A percentile compares a stretch with the other conserved stretches of the same genome.
Conservation (phyloP, 2,329 filamentous ascomycete species). For the Penicillium aurantiogriseum region DNA sequence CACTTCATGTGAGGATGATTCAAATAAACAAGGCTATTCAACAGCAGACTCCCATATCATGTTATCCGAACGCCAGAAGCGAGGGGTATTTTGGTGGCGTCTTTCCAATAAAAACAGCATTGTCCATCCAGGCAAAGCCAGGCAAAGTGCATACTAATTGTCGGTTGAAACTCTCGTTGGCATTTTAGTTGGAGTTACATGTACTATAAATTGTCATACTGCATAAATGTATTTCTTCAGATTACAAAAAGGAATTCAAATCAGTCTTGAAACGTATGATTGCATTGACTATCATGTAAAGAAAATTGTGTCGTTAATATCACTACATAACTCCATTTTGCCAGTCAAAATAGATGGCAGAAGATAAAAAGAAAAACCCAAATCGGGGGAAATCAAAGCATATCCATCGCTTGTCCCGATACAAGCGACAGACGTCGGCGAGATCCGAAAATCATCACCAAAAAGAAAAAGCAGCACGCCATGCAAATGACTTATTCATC, state of each 20-base stretch:
- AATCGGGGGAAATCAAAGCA: constrained; percentile 16
- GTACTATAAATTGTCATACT: too few species aligned
- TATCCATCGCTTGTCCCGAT: constrained; percentile 23
- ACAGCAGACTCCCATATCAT: too few species aligned
- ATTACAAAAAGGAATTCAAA: not conserved
- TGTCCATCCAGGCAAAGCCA: too few species aligned
- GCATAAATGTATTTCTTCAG: too few species aligned
- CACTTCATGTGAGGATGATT: too few species aligned
- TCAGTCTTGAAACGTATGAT: constrained; percentile 9
- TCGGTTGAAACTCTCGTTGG: too few species aligned
- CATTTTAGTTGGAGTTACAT: too few species aligned
- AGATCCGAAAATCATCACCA: constrained; percentile 16
- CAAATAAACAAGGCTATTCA: too few species aligned
- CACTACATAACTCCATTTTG: constrained; percentile 16
- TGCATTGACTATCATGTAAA: constrained; percentile 21
- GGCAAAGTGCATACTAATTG: too few species aligned
- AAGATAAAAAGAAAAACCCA: constrained; percentile 13
- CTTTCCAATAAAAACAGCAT: too few species aligned
- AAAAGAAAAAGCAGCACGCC: constrained; percentile 28
- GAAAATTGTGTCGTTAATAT: constrained; percentile 4
- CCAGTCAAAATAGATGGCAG: constrained; percentile 15
- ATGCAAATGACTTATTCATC: constrained; percentile 31
- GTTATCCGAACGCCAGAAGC: too few species aligned
- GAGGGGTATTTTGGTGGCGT: too few species aligned
- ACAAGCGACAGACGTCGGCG: constrained; percentile 18